A percentile compares a stretch with the other conserved stretches of the same genome.
phyloP scores from a whole-genome alignment of 805 yeast species.

The Dipodascus geniculatus region DNA sequence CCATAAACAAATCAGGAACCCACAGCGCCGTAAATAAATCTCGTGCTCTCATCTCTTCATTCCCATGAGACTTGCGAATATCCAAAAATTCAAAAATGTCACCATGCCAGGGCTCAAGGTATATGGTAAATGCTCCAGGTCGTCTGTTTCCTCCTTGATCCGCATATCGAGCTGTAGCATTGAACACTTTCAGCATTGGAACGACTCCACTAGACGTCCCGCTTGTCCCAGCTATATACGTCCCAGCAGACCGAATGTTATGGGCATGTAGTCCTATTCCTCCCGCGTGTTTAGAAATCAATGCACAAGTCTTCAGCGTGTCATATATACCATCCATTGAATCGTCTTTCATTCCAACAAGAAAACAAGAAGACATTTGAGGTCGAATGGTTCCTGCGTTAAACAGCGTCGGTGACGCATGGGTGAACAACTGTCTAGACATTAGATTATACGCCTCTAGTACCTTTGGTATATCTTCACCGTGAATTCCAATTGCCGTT shows the following conservation, averaged over 20 bases:
- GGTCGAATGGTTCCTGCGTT: conserved; percentile 84
- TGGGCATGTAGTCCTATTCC: conserved; percentile 88
- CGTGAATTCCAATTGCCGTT: conserved; percentile 90
- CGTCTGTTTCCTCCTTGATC: conserved; percentile 98
- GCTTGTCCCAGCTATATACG: conserved; percentile 82
- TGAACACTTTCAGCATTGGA: conserved; percentile 94
- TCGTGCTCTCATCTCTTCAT: conserved; percentile 86
- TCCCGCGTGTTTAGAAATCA: conserved; percentile 90
- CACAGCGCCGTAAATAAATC: conserved; percentile 89
- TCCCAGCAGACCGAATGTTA: conserved; percentile 75
- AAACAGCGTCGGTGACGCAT: conserved; percentile 91
- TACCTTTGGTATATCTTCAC: conserved; percentile 48
- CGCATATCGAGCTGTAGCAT: conserved; percentile 91
- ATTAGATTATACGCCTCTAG: conserved; percentile 77
- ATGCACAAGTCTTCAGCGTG: conserved; percentile 77
- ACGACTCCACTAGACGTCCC: conserved; percentile 88
- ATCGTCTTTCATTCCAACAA: conserved; percentile 84
- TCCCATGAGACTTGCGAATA: conserved; percentile 86
- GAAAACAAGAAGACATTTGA: conserved; percentile 83
- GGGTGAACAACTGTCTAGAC: conserved; percentile 81
- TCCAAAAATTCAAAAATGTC: conserved; percentile 82
- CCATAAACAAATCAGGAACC: conserved; percentile 93
- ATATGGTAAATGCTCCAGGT: conserved; percentile 94
- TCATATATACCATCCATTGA: conserved; percentile 92
- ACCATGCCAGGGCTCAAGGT: conserved; percentile 94